phyloP scores from a whole-genome alignment of 2,329 filamentous ascomycete genomes.

The Dactylellina sp. region DNA sequence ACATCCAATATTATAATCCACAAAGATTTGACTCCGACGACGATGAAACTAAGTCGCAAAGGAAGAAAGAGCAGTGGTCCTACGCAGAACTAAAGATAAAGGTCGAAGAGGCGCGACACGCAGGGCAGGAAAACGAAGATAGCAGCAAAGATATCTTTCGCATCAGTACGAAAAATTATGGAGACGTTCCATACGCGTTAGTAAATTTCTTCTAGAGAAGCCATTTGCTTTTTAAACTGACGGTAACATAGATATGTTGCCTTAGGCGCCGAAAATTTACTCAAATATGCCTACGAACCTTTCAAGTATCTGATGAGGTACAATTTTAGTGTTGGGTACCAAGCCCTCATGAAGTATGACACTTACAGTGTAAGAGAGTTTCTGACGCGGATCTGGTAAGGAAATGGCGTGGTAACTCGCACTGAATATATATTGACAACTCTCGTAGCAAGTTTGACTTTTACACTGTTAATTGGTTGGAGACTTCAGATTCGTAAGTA shows the following conservation, averaged over 20 bases:
- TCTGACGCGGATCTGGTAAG: conserved; percentile 17
- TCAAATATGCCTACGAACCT: conserved; percentile 10
- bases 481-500: conserved; percentile 14
- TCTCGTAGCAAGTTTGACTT: conserved; percentile 17
- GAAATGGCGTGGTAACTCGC: not conserved
- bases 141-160: not conserved
- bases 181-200: conserved; percentile 35
- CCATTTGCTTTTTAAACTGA: conserved; percentile 44
- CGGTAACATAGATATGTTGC: conserved; percentile 29
- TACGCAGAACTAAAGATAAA: not conserved
- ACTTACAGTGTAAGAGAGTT: conserved; percentile 18
- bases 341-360: conserved; percentile 17
- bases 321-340: conserved; percentile 14
- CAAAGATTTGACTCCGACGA: too few relatives aligned
- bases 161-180: conserved; percentile 9
- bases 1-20: conserved; percentile 13
- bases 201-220: conserved; percentile 30
- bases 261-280: conserved; percentile 6
- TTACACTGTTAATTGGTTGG: conserved; percentile 24
- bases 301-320: conserved; percentile 25
- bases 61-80: too few relatives aligned
- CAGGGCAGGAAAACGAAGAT: not conserved
- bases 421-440: not conserved
- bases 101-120: not conserved
- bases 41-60: too few relatives aligned